Conservation (phyloP, 768 basidiomycete species). For the Wakefieldia striispora region DNA sequence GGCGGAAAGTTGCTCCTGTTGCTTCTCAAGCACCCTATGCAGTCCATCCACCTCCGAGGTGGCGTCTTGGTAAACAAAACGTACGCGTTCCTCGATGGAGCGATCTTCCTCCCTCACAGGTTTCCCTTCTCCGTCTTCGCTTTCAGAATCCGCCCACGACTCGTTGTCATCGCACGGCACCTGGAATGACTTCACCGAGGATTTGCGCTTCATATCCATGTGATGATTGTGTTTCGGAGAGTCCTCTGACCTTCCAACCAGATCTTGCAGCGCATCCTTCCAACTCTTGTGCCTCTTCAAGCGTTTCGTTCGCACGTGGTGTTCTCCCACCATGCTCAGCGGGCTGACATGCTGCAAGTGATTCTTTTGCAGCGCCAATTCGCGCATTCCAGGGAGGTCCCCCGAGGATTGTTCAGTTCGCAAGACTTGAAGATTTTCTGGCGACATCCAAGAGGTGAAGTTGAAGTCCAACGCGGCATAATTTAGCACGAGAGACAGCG, state of each 20-base stretch:
- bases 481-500: constrained; percentile 80
- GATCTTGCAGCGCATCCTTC: constrained; percentile 55
- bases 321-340: constrained; percentile 85
- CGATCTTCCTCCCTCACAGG: constrained; percentile 66
- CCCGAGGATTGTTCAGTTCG: constrained; percentile 86
- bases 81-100: constrained; percentile 71
- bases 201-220: constrained; percentile 29
- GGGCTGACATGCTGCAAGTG: constrained; percentile 90
- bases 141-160: constrained; percentile 52
- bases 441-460: constrained; percentile 96
- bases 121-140: constrained; percentile 45
- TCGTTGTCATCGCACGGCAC: constrained; percentile 44
- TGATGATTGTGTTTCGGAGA: constrained; percentile 14
- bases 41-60: constrained; percentile 14
- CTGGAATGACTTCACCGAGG: constrained; percentile 26
- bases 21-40: constrained; percentile 37
- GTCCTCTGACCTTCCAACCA: constrained; percentile 41
- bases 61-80: constrained; percentile 45
- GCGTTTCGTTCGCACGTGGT: constrained; percentile 35
- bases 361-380: constrained; percentile 76
- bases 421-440: constrained; percentile 76
- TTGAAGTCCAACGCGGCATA: constrained; percentile 97
- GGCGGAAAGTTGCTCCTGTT: constrained; percentile 51
- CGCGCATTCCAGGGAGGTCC: constrained; percentile 69
- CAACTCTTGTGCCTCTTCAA: constrained; percentile 56